Percentiles rank a stretch among this genome's conserved stretches.
phyloP scores from a whole-genome alignment of 495 filamentous ascomycete species.

The Astrothelium macrocarpum region DNA sequence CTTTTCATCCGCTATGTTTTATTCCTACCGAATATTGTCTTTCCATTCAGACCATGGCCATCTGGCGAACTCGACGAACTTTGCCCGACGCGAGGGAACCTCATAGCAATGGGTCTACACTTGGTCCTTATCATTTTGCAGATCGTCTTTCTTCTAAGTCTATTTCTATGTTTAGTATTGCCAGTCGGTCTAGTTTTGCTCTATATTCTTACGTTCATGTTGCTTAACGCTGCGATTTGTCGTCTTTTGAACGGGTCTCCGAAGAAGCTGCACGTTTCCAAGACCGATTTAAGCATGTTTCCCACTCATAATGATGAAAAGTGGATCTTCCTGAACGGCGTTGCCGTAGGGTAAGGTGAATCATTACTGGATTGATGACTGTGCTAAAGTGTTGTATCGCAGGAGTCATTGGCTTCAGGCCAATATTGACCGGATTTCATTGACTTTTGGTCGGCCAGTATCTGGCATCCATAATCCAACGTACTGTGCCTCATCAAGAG shows the following conservation, averaged over 20 bases:
- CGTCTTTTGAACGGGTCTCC: slow-evolving; percentile 4
- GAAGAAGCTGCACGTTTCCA: slow-evolving; percentile 7
- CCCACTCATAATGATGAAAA: slow-evolving; percentile 43
- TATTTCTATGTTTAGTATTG: not conserved
- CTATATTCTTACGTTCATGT: not conserved
- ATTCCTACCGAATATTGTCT: not conserved
- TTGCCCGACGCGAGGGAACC: not conserved
- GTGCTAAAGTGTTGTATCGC: slow-evolving; percentile 18
- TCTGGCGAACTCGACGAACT: slow-evolving; percentile 7
- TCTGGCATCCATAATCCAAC: slow-evolving; percentile 79
- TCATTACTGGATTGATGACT: not conserved
- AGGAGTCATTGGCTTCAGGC: slow-evolving; percentile 49
- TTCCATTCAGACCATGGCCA: slow-evolving; percentile 5
- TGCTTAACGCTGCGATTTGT: not conserved
- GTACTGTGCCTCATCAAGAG: not conserved
- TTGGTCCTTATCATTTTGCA: slow-evolving; percentile 4
- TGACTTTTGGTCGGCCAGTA: slow-evolving; percentile 65
- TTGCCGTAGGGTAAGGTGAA: slow-evolving; percentile 44
- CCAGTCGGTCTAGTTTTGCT: not conserved
- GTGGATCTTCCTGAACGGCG: slow-evolving; percentile 70
- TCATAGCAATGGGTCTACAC: slow-evolving; percentile 1
- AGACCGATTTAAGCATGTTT: slow-evolving; percentile 12
- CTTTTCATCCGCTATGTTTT: not conserved
- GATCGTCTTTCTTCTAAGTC: not conserved
- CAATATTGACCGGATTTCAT: slow-evolving; percentile 61